Evolutionary conservation across 2,329 filamentous ascomycete genomes (phyloP), one percentile per base, ranked within the genome.

Genomic region (Samsoniella hepiali): DNA sequence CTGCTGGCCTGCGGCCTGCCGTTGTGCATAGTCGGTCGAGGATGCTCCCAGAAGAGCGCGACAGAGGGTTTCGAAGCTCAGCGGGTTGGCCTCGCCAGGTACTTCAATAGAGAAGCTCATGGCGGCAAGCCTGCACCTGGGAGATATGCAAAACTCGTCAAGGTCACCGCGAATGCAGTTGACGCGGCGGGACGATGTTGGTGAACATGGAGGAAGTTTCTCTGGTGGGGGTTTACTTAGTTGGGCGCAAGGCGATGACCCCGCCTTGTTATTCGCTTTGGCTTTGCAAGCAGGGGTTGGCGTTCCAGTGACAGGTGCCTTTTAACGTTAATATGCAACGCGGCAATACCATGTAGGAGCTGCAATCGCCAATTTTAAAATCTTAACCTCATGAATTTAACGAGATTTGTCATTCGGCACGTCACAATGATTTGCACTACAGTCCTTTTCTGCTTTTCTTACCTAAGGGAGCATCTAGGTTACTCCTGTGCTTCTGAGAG

Each of bases 61-160:
- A 71, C 85, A 87, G 32, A 93, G 82, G 72, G 88, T 84, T 64
- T 84, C 80, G 64, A 83, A 75, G 64, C 76, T 87, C 66, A 93
- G 79, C 62, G 90, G 90, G 68, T 83, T 92, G 51, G 92, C 89
- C 78, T 95, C 92, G 67, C 90, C 93, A 7, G 91, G 84, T 65
- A 92, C 87, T 78, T 96, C 92, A 72, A 96, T 87, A 65, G 84
- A 77, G 74, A 88, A 88, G 73, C 81, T 85, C 89, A 91, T 91
- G 71, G 65, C 73, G 63, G 42, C 64, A 55, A 47, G 42, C 32
- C 50, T 49, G 42, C 59, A 56, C 59, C 51, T 38, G 9, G 29
- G 36, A 22, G 40, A 40, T 38, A 27, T 40, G 32, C 31, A 62
- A 56, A 31, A 34, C 51, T 62, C 50, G 59, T 56, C 42, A 38